Percentiles rank a stretch among this genome's conserved stretches.
Conservation (phyloP, 306 rosid species). For the Begonia fuchsioides region DNA sequence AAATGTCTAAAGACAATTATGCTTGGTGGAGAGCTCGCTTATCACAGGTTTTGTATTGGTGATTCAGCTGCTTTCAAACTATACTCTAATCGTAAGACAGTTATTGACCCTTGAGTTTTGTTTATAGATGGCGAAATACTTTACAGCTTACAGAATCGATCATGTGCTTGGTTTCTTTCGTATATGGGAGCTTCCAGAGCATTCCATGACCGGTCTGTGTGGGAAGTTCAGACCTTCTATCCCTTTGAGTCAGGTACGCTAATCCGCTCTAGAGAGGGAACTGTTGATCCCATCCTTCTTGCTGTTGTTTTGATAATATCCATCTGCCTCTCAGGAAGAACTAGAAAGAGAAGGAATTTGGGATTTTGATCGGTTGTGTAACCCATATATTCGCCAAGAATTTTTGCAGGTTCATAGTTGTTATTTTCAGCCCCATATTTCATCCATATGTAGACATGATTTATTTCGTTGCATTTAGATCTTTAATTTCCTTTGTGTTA, state of each 20-base stretch:
- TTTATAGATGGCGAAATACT: conserved; percentile 86
- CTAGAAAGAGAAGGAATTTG: conserved; percentile 88
- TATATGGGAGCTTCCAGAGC: conserved; percentile 97
- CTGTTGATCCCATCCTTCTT: no score
- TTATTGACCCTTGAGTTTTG: conserved; percentile 16
- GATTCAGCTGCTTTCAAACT: no score
- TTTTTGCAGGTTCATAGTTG: conserved; percentile 44
- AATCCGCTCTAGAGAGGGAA: conserved; percentile 1
- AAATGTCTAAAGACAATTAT: conserved; percentile 89
- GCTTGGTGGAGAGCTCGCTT: conserved; percentile 95
- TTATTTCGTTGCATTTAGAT: conserved; percentile 4
- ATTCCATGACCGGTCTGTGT: conserved; percentile 72
- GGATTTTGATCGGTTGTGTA: conserved; percentile 86
- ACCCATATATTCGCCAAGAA: conserved; percentile 62
- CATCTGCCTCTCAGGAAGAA: conserved; percentile 53
- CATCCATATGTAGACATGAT: no score
- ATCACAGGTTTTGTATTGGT: conserved; percentile 49
- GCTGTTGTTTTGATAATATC: not conserved
- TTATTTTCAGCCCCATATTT: not conserved
- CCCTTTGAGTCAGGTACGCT: conserved; percentile 70
- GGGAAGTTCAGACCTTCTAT: conserved; percentile 97
- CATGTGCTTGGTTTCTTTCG: conserved; percentile 94
- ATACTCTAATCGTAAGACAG: no score
- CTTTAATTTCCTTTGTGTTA: conserved; percentile 1
- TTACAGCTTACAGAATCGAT: conserved; percentile 92